A percentile compares a stretch with the other conserved stretches of the same genome.
These are phyloP conservation scores for Akanthomyces muscarius DNA, from an alignment of 2,329 filamentous ascomycete species.

Conservation along the genomic window DNA sequence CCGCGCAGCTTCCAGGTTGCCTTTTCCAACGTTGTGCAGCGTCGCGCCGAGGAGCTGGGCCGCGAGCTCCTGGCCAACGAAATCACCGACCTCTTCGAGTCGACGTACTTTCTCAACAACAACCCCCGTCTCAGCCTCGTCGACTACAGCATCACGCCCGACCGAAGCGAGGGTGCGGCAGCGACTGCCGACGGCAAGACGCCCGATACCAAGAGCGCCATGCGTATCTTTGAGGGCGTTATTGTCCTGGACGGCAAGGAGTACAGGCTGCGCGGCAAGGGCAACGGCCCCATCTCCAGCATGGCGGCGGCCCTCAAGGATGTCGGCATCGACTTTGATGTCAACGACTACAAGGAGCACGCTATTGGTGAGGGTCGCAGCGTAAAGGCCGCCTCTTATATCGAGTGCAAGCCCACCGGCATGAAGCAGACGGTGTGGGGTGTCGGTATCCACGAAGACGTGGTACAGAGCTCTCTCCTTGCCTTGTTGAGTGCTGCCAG, in stretches of 20 bases:
- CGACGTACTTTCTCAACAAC: conserved; percentile 77
- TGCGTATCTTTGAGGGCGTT: conserved; percentile 79
- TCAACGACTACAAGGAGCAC: conserved; percentile 95
- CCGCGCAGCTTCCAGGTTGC: conserved; percentile 89
- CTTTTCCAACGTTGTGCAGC: conserved; percentile 84
- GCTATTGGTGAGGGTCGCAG: conserved; percentile 76
- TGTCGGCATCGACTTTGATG: conserved; percentile 82
- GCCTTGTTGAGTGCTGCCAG: conserved; percentile 81
- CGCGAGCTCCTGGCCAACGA: conserved; percentile 81
- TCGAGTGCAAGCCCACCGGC: conserved; percentile 73
- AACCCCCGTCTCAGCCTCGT: conserved; percentile 83
- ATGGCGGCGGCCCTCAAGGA: conserved; percentile 75
- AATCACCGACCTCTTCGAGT: conserved; percentile 83
- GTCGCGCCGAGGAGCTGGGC: conserved; percentile 71
- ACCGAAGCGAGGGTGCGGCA: conserved; percentile 68
- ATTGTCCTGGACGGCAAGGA: conserved; percentile 78
- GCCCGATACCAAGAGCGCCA: conserved; percentile 71
- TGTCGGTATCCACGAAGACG: conserved; percentile 87
- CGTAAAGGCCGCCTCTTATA: conserved; percentile 92
- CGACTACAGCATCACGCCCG: conserved; percentile 86
- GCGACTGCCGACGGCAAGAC: conserved; percentile 67
- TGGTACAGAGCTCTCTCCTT: conserved; percentile 83
- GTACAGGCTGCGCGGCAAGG: conserved; percentile 71
- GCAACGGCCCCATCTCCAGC: conserved; percentile 87
- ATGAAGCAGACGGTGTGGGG: conserved; percentile 77